Evolutionary conservation across 768 basidiomycete species (phyloP).

Genomic region (Podaxis carcinomalis): DNA sequence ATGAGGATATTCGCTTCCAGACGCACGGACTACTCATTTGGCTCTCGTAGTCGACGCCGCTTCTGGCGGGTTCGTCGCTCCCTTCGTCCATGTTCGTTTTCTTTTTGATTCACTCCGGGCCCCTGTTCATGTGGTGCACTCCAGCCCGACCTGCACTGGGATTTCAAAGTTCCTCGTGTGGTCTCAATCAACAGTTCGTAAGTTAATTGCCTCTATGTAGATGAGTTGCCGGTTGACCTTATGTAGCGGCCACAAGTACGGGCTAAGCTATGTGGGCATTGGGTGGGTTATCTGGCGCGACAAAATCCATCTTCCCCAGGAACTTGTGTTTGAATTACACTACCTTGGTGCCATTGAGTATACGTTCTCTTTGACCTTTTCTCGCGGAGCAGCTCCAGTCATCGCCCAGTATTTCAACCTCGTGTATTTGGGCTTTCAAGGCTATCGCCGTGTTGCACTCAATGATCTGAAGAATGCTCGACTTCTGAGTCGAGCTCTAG

Average conservation of each 20-base stretch:
- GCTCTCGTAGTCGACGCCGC: slow-evolving; percentile 52
- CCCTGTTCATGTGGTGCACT: slow-evolving; percentile 19
- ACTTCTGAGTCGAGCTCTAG: slow-evolving; percentile 57
- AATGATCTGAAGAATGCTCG: slow-evolving; percentile 60
- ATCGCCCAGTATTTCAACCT: slow-evolving; percentile 64
- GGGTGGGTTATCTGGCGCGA: slow-evolving; percentile 71
- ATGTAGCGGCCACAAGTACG: slow-evolving; percentile 63
- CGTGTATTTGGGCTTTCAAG: slow-evolving; percentile 55
- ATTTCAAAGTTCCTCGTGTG: slow-evolving; percentile 60
- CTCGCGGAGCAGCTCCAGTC: slow-evolving; percentile 47
- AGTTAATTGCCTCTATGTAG: slow-evolving; percentile 33
- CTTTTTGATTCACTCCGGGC: neutral
- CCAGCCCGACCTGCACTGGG: slow-evolving; percentile 56
- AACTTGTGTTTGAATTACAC: slow-evolving; percentile 67
- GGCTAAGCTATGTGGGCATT: slow-evolving; percentile 51
- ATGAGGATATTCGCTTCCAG: slow-evolving; percentile 35
- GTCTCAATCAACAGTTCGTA: slow-evolving; percentile 56
- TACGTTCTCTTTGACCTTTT: slow-evolving; percentile 57
- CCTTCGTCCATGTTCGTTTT: slow-evolving; percentile 41
- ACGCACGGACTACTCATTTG: slow-evolving; percentile 41
- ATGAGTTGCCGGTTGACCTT: slow-evolving; percentile 37
- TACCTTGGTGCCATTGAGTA: slow-evolving; percentile 64
- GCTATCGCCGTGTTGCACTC: slow-evolving; percentile 45
- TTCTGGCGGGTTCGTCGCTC: slow-evolving; percentile 64
- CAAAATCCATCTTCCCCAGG: slow-evolving; percentile 59